Percentiles rank a stretch among this genome's conserved stretches.
phyloP scores from a whole-genome alignment of 2,329 filamentous ascomycete genomes.

The Arthroderma sp. region DNA sequence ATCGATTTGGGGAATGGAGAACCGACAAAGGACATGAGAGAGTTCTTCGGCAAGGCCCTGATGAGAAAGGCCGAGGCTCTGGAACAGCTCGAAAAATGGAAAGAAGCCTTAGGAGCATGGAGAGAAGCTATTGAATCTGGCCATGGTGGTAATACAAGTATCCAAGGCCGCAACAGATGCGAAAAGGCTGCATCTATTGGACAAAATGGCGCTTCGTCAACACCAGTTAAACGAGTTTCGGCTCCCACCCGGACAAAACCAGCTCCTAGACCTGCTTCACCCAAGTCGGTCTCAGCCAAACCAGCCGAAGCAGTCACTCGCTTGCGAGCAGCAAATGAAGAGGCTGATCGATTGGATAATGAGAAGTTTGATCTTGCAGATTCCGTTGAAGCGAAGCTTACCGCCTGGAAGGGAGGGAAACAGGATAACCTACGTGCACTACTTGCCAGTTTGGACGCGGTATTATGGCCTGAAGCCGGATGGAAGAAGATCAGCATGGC shows the following conservation, averaged over 20 bases:
- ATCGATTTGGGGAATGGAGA: constrained; percentile 57
- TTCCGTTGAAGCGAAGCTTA: constrained; percentile 66
- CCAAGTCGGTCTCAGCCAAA: constrained; percentile 26
- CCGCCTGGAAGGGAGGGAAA: constrained; percentile 80
- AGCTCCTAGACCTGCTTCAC: constrained; percentile 32
- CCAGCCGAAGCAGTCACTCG: constrained; percentile 67
- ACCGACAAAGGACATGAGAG: constrained; percentile 71
- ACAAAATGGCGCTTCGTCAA: constrained; percentile 39
- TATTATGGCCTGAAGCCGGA: constrained; percentile 81
- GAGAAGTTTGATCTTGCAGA: constrained; percentile 87
- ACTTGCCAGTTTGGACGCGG: constrained; percentile 71
- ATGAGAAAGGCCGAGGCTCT: constrained; percentile 91
- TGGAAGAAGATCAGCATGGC: constrained; percentile 97
- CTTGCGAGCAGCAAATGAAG: constrained; percentile 70
- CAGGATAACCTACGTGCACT: constrained; percentile 83
- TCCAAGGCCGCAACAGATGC: constrained; percentile 76
- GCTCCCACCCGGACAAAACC: constrained; percentile 22
- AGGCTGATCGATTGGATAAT: constrained; percentile 74
- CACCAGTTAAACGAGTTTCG: constrained; percentile 22
- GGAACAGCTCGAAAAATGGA: constrained; percentile 91
- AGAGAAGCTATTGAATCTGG: constrained; percentile 69
- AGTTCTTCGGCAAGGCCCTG: constrained; percentile 85
- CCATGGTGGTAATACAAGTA: constrained; percentile 71
- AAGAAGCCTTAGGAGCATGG: constrained; percentile 71
- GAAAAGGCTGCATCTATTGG: constrained; percentile 69